phyloP scores from a whole-genome alignment of 2,329 filamentous ascomycete genomes.

The Venturia pyrina region DNA sequence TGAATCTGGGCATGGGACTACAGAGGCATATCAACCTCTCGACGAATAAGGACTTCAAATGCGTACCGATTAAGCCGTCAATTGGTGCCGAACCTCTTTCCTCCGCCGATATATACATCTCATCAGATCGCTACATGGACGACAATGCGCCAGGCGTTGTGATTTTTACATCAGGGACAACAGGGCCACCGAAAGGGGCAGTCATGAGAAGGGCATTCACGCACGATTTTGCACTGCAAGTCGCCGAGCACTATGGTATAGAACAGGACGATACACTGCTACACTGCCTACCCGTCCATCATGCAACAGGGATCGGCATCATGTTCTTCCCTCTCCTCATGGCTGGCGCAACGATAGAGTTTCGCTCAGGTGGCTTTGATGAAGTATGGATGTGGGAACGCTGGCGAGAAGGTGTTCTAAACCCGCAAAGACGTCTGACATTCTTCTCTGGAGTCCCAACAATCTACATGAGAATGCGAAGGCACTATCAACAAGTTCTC shows the following conservation, averaged over 20 bases:
- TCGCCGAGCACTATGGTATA: slow-evolving; percentile 26
- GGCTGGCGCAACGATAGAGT: slow-evolving; percentile 24
- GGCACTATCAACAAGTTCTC: slow-evolving; percentile 27
- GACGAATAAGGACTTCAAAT: slow-evolving; percentile 25
- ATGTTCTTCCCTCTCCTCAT: slow-evolving; percentile 27
- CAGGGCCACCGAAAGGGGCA: slow-evolving; percentile 35
- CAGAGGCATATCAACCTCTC: slow-evolving; percentile 19
- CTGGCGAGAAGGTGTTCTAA: slow-evolving; percentile 22
- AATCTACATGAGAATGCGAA: slow-evolving; percentile 27
- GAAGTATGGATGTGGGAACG: slow-evolving; percentile 26
- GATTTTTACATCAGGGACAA: slow-evolving; percentile 39
- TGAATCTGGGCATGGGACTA: slow-evolving; percentile 22
- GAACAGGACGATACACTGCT: slow-evolving; percentile 24
- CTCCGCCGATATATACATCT: slow-evolving; percentile 28
- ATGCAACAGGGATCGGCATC: slow-evolving; percentile 26
- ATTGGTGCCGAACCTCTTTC: slow-evolving; percentile 22
- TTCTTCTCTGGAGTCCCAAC: slow-evolving; percentile 28
- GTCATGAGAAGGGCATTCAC: slow-evolving; percentile 34
- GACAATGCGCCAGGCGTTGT: slow-evolving; percentile 33
- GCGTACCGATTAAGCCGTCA: slow-evolving; percentile 28
- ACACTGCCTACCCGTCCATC: slow-evolving; percentile 27
- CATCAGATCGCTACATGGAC: slow-evolving; percentile 30
- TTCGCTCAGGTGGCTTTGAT: slow-evolving; percentile 27
- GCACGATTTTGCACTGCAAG: slow-evolving; percentile 24
- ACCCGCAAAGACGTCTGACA: slow-evolving; percentile 19